Base-by-base conservation (phyloP, 306 rosid genomes). In the Lagenaria siceraria region DNA sequence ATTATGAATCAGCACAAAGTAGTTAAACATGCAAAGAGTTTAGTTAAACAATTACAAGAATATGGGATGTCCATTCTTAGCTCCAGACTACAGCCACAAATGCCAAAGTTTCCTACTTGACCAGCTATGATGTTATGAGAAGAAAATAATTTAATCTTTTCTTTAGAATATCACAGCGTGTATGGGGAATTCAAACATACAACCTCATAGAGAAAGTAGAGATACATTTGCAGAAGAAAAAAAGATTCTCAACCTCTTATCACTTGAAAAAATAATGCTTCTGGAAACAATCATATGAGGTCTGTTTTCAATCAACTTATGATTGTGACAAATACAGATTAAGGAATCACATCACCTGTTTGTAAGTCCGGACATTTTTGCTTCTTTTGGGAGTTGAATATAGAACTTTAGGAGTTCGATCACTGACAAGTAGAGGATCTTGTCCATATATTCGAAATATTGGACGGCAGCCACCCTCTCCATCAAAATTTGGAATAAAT, bases 381-480 rank as follows among this genome's bases (percentile, higher is more conserved):
- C 84, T 81, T 78, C 68, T 88, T 87, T 87, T 94, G 35, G 89
- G 87, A 60, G 91, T 86, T 64, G 98, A 88, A 76, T 85, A 90
- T 79, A 94, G 78, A 69, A 85, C 78, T 85, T 85, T 89, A 4
- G 97, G 83, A 56, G 78, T 80, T 83, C 85, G 88, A 84, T 90
- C 95, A 6, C 86, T 80, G 46, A 43, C 84, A 77, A 62, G 79
- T 78, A 85, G 86, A 60, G 94, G 96, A 76, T 94, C 95, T 76
- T 83, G 97, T 81, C 98, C 97, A 77, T 87, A 94, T 63, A 91
- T 83, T 59, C 93, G 88, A 86, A 94, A 92, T 65, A 91, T 25
- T 18, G 97, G 98, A 78, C 94, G 86, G 75, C 96, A 94, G 64
- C 93, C 91, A 65, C 94, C 96, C 43, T 86, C 75, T 51, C 88